Evolutionary conservation across 306 rosid genomes (phyloP).

Genomic region (Inga leiocalycina): DNA sequence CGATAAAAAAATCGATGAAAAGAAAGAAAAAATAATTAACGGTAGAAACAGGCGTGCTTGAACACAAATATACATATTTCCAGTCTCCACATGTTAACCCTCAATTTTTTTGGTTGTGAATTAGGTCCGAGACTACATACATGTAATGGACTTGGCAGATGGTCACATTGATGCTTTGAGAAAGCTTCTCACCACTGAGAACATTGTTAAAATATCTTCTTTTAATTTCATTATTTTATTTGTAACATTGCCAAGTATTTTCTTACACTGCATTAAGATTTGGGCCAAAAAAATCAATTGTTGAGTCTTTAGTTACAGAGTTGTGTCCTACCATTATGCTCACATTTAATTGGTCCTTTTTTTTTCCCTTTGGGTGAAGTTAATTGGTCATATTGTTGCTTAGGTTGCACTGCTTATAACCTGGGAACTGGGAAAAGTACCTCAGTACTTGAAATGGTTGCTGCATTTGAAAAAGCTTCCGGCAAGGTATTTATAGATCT

Average conservation of each 20-base stretch:
- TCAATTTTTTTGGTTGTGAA: slow-evolving; percentile 13
- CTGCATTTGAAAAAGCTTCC: slow-evolving; percentile 84
- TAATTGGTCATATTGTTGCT: slow-evolving; percentile 28
- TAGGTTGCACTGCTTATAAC: slow-evolving; percentile 91
- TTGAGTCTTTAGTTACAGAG: not conserved
- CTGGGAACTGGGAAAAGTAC: slow-evolving; percentile 91
- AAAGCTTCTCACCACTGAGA: slow-evolving; percentile 70
- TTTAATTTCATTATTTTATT: not conserved
- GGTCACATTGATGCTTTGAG: slow-evolving; percentile 92
- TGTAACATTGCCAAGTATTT: not conserved
- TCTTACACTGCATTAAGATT: slow-evolving; percentile 18
- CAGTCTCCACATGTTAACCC: slow-evolving; percentile 4
- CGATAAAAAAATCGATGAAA: too few species aligned
- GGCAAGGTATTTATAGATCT: slow-evolving; percentile 63
- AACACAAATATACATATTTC: not conserved
- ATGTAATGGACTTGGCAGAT: slow-evolving; percentile 99
- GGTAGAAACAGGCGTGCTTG: not conserved
- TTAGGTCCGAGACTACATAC: slow-evolving; percentile 93
- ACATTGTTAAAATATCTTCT: slow-evolving; percentile 55
- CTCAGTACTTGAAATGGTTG: slow-evolving; percentile 93
- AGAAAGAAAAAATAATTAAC: too few species aligned
- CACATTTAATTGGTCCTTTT: slow-evolving; percentile 7
- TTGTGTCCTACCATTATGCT: slow-evolving; percentile 10
- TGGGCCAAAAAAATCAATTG: not conserved
- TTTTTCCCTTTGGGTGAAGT: not conserved